Percentiles rank a stretch among this genome's conserved stretches.
Conservation (phyloP, 768 basidiomycete species). For the Cystofilobasidium macerans region DNA sequence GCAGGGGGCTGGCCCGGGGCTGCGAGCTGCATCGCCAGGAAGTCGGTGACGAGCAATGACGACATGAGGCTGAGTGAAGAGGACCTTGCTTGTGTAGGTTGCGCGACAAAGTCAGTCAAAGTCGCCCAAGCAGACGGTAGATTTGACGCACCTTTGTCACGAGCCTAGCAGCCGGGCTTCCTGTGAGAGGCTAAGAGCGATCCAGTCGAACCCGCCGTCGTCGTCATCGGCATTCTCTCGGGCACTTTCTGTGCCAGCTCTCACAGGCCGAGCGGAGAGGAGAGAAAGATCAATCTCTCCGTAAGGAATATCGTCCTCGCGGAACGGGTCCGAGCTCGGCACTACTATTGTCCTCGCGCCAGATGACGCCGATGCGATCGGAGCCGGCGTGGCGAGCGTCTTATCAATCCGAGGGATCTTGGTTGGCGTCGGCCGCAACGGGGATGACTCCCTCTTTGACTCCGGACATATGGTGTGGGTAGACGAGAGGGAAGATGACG, state of each 20-base stretch:
- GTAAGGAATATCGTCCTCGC: not conserved
- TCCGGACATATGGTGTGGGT: not conserved
- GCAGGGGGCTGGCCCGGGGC: too few species aligned
- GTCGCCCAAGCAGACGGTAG: too few species aligned
- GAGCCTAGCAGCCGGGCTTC: not conserved
- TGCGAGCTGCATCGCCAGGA: too few species aligned
- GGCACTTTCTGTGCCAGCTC: too few species aligned
- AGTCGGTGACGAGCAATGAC: too few species aligned
- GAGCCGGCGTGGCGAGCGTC: not conserved
- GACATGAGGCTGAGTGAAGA: too few species aligned
- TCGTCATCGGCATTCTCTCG: not conserved
- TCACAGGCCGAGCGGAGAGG: too few species aligned
- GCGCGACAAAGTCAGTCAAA: too few species aligned
- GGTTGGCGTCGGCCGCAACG: not conserved
- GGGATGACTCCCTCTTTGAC: not conserved
- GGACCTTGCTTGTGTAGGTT: too few species aligned
- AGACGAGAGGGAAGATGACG: not conserved
- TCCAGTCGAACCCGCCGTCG: not conserved
- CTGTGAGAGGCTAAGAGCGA: not conserved
- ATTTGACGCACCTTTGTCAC: not conserved
- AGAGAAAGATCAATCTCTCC: not conserved
- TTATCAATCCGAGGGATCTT: not conserved
- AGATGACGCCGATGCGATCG: not conserved
- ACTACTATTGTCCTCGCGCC: not conserved
- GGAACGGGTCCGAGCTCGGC: not conserved